Evolutionary conservation across 1,284 basidiomycete genomes (phyloP), one percentile per base, ranked within the genome.

Genomic region (Volvariella volvacea): DNA sequence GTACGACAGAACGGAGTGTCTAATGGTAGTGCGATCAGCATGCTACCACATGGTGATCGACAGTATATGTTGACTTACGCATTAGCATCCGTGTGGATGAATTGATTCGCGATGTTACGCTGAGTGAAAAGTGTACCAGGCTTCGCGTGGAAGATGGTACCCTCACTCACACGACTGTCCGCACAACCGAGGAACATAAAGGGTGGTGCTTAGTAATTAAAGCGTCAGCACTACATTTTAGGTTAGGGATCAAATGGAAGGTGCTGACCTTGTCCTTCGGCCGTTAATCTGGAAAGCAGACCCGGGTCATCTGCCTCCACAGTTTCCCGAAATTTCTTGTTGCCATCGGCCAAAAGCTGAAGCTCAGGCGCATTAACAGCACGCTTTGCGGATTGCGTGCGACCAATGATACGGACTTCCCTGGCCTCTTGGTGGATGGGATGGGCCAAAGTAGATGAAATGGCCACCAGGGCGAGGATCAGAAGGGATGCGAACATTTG

Each of bases 191-290:
- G 16, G 22, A 57, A 40, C 42, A 54, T 49, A 30, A 57, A 57
- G 3, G 50, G 52, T 4, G 54, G 54, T 16, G 9, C 41, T 46
- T n/a, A 25, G 7, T 9, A 21, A 21, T 19, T 6, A 40, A 8
- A 8, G 6, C 16, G 20, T 40, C 14, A 22, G 21, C 17, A 40
- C 20, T 40, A 21, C 12, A 14, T 40, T 4, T 40, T 15, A 6
- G 9, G 8, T 49, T 55, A 15, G 6, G 6, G 8, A 6, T n/a
- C 8, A 36, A 6, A 36, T 15, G 19, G 19, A 15, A 6, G 8
- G n/a, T n/a, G 57, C 59, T 10, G 32, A 61, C 59, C 47, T 39
- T 62, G 60, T 3, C 59, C 60, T 36, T 60, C 48, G n/a, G 44
- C 41, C 20, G 59, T 57, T 2, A 59, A 48, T 14, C 54, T 48